Evolutionary conservation across 495 filamentous ascomycete species (phyloP).

Genomic region (Penicillium desertorum): DNA sequence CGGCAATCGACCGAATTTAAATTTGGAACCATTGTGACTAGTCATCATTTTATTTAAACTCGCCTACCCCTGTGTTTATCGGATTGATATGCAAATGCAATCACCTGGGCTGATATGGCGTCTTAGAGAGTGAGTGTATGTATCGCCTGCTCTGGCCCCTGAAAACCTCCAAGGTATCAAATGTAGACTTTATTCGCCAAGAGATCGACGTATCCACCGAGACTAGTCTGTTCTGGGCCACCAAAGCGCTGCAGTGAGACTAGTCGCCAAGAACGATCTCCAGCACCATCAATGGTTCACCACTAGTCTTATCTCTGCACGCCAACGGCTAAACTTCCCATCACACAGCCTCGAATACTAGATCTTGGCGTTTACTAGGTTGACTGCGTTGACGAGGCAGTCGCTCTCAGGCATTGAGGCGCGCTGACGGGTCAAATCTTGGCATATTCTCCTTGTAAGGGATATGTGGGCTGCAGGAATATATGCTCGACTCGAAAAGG

Average conservation of each 20-base stretch:
- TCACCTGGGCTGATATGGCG: background rate
- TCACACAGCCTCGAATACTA: constrained; percentile 25
- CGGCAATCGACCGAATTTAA: background rate
- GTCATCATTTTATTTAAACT: background rate
- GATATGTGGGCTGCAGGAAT: background rate
- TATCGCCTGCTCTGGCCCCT: constrained; percentile 10
- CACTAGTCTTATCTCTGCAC: constrained; percentile 11
- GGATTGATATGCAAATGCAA: background rate
- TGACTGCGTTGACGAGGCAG: constrained; percentile 2
- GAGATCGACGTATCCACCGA: constrained; percentile 9
- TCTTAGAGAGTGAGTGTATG: background rate
- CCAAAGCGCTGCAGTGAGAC: constrained; percentile 12
- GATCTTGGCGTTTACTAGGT: constrained; percentile 1
- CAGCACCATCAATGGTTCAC: constrained; percentile 18
- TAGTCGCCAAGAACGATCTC: constrained; percentile 23
- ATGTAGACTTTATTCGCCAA: constrained; percentile 10
- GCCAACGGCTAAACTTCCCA: background rate
- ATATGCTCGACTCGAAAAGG: background rate
- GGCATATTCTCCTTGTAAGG: background rate
- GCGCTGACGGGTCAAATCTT: constrained; percentile 6
- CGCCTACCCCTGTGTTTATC: background rate
- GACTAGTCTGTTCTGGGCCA: constrained; percentile 9
- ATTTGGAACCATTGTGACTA: background rate
- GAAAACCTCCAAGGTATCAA: constrained; percentile 2
- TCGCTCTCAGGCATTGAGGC: background rate